Evolutionary conservation across 1,284 basidiomycete genomes (phyloP).

Genomic region (Trichosporon sp.): DNA sequence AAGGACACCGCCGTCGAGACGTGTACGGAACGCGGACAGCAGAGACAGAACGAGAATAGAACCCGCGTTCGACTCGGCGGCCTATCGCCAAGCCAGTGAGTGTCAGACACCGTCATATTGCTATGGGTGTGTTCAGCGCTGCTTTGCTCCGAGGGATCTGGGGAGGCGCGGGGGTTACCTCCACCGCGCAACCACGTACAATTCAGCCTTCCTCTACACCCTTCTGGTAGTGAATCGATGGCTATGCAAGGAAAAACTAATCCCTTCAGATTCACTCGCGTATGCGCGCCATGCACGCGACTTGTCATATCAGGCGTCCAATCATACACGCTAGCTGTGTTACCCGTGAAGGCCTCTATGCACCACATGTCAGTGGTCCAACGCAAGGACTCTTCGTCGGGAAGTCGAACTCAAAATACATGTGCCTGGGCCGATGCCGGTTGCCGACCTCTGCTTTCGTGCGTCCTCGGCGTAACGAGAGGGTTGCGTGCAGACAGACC

Average conservation of each 20-base stretch:
- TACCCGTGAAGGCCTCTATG: background rate
- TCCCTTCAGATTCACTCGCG: background rate
- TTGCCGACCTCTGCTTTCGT: background rate
- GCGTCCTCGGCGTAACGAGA: background rate
- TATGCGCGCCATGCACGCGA: background rate
- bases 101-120: background rate
- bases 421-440: background rate
- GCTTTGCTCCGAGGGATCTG: too few species aligned
- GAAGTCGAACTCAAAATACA: background rate
- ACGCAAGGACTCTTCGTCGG: background rate
- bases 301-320: background rate
- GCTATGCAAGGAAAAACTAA: background rate
- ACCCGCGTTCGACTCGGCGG: background rate
- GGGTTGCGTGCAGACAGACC: background rate
- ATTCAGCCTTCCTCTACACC: background rate
- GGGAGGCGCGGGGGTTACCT: background rate
- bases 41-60: background rate
- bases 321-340: background rate
- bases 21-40: background rate
- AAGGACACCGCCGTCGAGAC: too few species aligned
- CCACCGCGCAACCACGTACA: background rate
- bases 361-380: background rate
- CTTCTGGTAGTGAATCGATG: background rate
- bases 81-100: background rate
- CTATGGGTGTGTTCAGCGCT: too few species aligned